These are phyloP conservation scores for Diplodia sapinea DNA, from an alignment of 2,329 filamentous ascomycete species.

Conservation along the genomic window DNA sequence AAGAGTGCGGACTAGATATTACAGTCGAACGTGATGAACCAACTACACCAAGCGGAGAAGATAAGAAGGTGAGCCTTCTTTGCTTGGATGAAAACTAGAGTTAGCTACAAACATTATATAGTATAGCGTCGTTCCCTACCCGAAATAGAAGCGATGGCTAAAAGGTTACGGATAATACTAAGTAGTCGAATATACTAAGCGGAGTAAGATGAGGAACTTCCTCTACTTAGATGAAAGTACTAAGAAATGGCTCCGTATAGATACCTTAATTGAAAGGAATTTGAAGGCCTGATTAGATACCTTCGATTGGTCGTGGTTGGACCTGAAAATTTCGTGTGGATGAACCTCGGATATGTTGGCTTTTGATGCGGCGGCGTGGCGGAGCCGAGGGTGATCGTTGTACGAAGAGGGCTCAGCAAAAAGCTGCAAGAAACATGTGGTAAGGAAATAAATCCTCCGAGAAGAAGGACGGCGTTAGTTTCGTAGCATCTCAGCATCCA, in stretches of 20 bases:
- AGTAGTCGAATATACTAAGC: conserved; percentile 9
- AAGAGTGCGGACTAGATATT: conserved; percentile 8
- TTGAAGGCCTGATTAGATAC: no score
- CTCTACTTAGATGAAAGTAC: not conserved
- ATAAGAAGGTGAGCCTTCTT: not conserved
- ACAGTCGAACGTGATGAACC: conserved; percentile 24
- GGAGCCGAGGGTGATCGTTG: no score
- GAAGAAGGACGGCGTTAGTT: no score
- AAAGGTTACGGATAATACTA: no score
- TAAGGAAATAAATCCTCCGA: no score
- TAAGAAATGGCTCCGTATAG: not conserved
- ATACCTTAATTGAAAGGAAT: not conserved
- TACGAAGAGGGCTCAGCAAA: not conserved
- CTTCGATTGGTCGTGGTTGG: no score
- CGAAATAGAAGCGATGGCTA: no score
- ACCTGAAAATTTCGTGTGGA: not conserved
- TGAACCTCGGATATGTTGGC: not conserved
- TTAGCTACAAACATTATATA: no score
- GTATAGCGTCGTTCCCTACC: no score
- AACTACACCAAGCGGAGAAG: conserved; percentile 26
- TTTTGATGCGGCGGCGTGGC: not conserved
- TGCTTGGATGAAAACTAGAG: not conserved
- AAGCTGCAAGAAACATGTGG: no score
- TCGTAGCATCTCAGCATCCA: no score
- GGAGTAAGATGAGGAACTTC: not conserved